Percentiles rank a stretch among this genome's conserved stretches.
Conservation (phyloP, 805 yeast species). For the Zygosaccharomyces bailii region DNA sequence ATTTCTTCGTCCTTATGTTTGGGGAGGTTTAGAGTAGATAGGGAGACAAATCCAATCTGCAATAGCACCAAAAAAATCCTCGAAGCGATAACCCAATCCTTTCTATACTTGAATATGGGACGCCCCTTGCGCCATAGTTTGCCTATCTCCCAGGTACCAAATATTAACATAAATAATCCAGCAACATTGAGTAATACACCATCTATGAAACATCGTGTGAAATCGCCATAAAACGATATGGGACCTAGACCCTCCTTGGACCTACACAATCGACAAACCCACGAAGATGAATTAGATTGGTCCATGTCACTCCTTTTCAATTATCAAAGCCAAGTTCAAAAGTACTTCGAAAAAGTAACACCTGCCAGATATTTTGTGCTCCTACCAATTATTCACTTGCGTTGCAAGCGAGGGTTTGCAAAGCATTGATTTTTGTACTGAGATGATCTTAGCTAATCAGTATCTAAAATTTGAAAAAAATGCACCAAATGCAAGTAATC, state of each 20-base stretch:
- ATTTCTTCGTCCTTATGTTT: slow-evolving; percentile 19
- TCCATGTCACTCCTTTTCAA: slow-evolving; percentile 1
- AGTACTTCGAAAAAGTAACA: too few relatives aligned
- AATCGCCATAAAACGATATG: slow-evolving; percentile 47
- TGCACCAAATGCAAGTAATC: neutral
- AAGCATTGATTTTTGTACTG: neutral
- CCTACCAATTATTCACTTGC: too few relatives aligned
- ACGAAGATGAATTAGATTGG: slow-evolving; percentile 6
- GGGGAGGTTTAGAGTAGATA: slow-evolving; percentile 24
- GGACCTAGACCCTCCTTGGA: slow-evolving; percentile 44
- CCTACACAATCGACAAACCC: slow-evolving; percentile 25
- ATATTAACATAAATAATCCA: slow-evolving; percentile 42
- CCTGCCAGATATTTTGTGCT: too few relatives aligned
- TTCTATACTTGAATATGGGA: slow-evolving; percentile 36
- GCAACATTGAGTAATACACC: slow-evolving; percentile 46
- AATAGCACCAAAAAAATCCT: slow-evolving; percentile 36
- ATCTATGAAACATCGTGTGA: slow-evolving; percentile 58
- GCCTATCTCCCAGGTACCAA: slow-evolving; percentile 42
- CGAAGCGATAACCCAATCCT: slow-evolving; percentile 37
- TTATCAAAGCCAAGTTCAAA: neutral
- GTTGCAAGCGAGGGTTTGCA: neutral
- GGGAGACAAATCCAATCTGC: slow-evolving; percentile 33
- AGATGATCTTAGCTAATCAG: neutral
- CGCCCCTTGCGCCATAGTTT: slow-evolving; percentile 23
- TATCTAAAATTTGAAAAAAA: neutral